phyloP scores from a whole-genome alignment of 225 moss, liverwort and hornwort genomes.

The Takakia lepidozioides region DNA sequence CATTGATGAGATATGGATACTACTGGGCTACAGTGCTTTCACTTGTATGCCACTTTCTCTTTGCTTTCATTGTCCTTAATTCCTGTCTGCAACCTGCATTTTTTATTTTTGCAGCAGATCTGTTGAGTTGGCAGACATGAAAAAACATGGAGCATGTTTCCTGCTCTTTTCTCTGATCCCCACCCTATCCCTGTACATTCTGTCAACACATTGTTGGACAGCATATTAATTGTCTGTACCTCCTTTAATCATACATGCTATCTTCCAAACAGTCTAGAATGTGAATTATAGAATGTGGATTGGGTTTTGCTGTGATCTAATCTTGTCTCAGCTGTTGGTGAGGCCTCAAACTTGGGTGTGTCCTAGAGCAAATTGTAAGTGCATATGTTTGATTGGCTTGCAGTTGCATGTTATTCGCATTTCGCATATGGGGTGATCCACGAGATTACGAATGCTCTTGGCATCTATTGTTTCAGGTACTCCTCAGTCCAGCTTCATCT shows the following conservation, averaged over 20 bases:
- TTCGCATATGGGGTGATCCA: constrained; percentile 71
- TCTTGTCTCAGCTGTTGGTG: not conserved
- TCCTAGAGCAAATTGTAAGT: no score
- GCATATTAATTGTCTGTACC: no score
- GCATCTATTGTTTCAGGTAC: constrained; percentile 96
- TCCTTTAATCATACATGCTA: no score
- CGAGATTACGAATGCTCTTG: constrained; percentile 77
- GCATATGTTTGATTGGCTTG: constrained; percentile 3
- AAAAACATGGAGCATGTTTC: no score
- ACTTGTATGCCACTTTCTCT: constrained; percentile 31
- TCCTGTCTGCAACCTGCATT: not conserved
- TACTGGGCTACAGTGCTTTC: constrained; percentile 58
- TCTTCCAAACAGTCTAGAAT: not conserved
- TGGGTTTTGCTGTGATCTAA: not conserved
- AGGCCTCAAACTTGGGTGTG: no score
- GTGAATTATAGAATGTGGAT: not conserved
- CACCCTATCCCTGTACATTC: no score
- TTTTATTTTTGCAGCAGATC: no score
- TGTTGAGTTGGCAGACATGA: no score
- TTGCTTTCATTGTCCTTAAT: not conserved
- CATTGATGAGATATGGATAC: constrained; percentile 69
- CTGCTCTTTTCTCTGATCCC: no score
- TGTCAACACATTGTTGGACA: no score
- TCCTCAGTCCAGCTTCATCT: not conserved
- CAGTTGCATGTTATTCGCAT: constrained; percentile 73